Evolutionary conservation across 352 stramenopile genomes (phyloP).

Genomic region (Peronosclerospora sorghi): DNA sequence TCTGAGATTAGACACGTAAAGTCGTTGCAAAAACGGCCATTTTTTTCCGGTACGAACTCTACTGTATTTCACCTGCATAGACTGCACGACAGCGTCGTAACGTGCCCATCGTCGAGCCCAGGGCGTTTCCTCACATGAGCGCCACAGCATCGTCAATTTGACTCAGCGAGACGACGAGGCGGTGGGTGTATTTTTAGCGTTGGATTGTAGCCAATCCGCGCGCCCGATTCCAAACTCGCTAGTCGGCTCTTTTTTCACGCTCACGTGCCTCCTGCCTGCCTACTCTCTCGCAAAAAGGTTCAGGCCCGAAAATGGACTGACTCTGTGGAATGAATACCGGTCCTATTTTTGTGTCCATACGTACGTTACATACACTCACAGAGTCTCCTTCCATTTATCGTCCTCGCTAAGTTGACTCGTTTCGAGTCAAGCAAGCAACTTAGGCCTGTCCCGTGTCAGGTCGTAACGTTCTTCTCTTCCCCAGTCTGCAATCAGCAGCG

Average conservation of each 20-base stretch:
- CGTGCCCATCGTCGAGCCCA: conserved; percentile 28
- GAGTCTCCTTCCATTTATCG: not conserved
- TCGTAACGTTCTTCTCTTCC: conserved; percentile 6
- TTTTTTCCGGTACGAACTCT: not conserved
- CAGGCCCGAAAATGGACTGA: too few relatives aligned
- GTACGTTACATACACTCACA: too few relatives aligned
- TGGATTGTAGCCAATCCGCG: conserved; percentile 8
- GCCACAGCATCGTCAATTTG: not conserved
- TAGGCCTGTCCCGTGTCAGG: conserved; percentile 9
- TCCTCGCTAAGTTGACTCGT: not conserved
- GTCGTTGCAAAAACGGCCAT: not conserved
- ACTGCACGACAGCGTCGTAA: conserved; percentile 33
- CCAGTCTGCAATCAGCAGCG: conserved; percentile 11
- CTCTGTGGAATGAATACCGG: too few relatives aligned
- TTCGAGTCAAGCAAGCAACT: conserved; percentile 5
- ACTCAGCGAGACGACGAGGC: conserved; percentile 4
- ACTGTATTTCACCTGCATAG: conserved; percentile 20
- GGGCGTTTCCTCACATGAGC: conserved; percentile 10
- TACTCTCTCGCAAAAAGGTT: too few relatives aligned
- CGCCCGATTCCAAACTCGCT: not conserved
- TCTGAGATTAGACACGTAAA: conserved; percentile 17
- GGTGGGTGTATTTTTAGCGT: conserved; percentile 5
- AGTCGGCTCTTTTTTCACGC: too few relatives aligned
- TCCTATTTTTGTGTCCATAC: too few relatives aligned
- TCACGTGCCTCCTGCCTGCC: too few relatives aligned